These are phyloP conservation scores for Buddleja alternifolia DNA, from an alignment of 257 asterid species.

Conservation along the genomic window DNA sequence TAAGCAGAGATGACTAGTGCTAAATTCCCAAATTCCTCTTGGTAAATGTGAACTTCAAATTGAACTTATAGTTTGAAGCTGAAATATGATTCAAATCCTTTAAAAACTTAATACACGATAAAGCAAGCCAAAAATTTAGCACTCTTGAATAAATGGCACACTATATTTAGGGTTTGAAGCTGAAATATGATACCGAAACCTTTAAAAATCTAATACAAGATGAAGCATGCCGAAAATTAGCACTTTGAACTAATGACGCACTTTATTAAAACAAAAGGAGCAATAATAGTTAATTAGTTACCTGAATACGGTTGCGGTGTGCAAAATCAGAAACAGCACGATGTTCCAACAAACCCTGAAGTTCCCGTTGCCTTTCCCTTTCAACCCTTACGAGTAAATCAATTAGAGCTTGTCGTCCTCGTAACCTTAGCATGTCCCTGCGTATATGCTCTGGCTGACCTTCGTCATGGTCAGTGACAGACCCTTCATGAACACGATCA, in stretches of 20 bases:
- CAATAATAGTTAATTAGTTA: conserved; percentile 12
- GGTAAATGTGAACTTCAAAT: conserved; percentile 21
- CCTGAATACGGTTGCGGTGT: conserved; percentile 94
- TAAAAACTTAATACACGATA: conserved; percentile 19
- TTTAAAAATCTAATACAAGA: conserved; percentile 21
- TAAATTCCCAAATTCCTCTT: not conserved
- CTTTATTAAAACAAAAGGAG: conserved; percentile 1
- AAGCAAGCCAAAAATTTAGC: conserved; percentile 10
- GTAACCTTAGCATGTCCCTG: conserved; percentile 79
- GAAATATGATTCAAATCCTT: conserved; percentile 11
- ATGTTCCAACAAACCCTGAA: conserved; percentile 78
- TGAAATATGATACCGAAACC: conserved; percentile 10
- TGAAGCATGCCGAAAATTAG: conserved; percentile 1
- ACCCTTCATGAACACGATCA: conserved; percentile 57
- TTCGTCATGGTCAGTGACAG: conserved; percentile 56
- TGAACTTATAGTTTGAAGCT: conserved; percentile 22
- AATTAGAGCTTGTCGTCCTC: conserved; percentile 86
- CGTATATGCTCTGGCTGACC: conserved; percentile 81
- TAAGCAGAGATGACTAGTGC: conserved; percentile 20
- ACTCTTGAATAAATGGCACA: not conserved
- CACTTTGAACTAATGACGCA: conserved; percentile 1
- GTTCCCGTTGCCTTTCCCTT: conserved; percentile 87
- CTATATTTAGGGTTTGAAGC: conserved; percentile 5
- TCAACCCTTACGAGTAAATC: conserved; percentile 85
- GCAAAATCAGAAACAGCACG: conserved; percentile 95